Evolutionary conservation across 305 asterid genomes (phyloP).

Genomic region (Stenogyne calaminthoides): DNA sequence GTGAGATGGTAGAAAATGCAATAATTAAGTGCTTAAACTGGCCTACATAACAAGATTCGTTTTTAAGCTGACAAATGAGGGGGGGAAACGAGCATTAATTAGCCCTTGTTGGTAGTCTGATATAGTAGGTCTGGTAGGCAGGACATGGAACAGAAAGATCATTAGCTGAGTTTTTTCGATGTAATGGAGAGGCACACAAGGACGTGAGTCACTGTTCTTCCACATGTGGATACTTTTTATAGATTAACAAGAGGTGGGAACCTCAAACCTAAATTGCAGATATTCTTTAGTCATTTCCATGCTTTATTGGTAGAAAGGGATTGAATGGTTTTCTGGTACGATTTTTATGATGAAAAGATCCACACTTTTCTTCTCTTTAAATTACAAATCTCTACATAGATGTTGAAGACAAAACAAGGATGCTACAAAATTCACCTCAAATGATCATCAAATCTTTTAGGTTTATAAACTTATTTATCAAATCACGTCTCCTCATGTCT

Average conservation of each 20-base stretch:
- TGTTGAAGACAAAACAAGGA: background rate
- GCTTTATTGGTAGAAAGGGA: background rate
- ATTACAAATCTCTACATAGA: background rate
- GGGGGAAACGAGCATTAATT: background rate
- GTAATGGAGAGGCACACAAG: background rate
- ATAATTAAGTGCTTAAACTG: background rate
- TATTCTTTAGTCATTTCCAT: background rate
- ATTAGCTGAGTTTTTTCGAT: background rate
- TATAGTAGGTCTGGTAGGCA: background rate
- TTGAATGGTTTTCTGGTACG: background rate
- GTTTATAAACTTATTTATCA: background rate
- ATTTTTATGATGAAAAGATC: background rate
- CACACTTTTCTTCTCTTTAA: background rate
- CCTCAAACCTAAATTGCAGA: background rate
- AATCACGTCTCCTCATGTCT: background rate
- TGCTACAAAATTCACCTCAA: background rate
- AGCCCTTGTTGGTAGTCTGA: background rate
- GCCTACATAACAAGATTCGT: background rate
- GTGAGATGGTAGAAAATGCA: constrained; percentile 2
- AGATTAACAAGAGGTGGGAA: background rate
- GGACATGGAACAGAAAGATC: background rate
- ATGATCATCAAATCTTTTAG: background rate
- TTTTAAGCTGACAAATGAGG: background rate
- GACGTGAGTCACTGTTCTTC: background rate
- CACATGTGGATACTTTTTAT: background rate